phyloP scores from a whole-genome alignment of 768 basidiomycete genomes.

The Russula dissimulans region DNA sequence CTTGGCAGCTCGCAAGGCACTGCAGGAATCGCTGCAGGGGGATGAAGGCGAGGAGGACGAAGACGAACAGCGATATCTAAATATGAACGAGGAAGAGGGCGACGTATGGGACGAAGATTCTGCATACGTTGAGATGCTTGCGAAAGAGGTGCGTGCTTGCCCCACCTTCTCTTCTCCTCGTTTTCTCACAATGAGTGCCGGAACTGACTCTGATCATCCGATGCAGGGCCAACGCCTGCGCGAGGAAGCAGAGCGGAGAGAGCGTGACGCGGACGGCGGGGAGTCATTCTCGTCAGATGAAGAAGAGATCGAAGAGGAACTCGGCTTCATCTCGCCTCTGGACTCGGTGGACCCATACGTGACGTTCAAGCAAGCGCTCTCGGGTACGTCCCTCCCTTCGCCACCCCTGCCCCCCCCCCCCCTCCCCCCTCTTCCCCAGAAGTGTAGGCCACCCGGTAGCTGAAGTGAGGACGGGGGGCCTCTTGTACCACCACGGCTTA shows the following conservation, averaged over 20 bases:
- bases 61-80: slow-evolving; percentile 41
- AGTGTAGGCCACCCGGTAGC: neutral
- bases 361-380: slow-evolving; percentile 69
- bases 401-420: neutral
- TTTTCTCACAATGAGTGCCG: neutral
- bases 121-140: slow-evolving; percentile 79
- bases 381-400: slow-evolving; percentile 39
- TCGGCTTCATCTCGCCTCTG: slow-evolving; percentile 77
- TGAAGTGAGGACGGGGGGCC: neutral
- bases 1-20: slow-evolving; percentile 44
- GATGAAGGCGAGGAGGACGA: slow-evolving; percentile 20
- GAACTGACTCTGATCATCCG: neutral
- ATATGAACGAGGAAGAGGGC: slow-evolving; percentile 64
- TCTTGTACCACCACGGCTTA: too few species aligned
- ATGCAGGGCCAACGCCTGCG: slow-evolving; percentile 63
- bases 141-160: slow-evolving; percentile 51
- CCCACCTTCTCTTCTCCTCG: neutral
- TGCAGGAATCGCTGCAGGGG: slow-evolving; percentile 39
- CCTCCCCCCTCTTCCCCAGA: neutral
- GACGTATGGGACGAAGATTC: slow-evolving; percentile 91
- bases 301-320: slow-evolving; percentile 68
- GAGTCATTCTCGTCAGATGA: slow-evolving; percentile 31
- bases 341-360: slow-evolving; percentile 72
- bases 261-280: slow-evolving; percentile 11
- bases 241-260: slow-evolving; percentile 43